Conservation (phyloP, 2,329 filamentous ascomycete genomes). For the Fusarium fujikuroi region DNA sequence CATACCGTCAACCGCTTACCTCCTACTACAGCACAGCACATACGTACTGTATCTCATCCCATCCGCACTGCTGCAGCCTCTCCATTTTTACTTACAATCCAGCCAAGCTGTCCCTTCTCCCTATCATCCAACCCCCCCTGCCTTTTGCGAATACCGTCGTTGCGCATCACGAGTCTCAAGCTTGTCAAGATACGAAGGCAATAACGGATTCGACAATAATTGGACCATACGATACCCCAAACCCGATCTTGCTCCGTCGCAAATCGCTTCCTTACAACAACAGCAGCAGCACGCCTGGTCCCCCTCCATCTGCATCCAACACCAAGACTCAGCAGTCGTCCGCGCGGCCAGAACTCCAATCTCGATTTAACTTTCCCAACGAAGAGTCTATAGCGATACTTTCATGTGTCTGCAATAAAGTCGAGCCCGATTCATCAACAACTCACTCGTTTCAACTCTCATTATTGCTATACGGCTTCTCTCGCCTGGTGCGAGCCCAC, state of each 20-base stretch:
- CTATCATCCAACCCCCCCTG: conserved; percentile 20
- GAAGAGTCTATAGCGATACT: conserved; percentile 1
- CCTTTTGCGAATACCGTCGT: conserved; percentile 27
- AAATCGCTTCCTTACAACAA: conserved; percentile 13
- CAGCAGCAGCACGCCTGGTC: not conserved
- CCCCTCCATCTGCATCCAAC: conserved; percentile 8
- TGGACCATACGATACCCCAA: conserved; percentile 25
- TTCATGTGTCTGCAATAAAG: conserved; percentile 42
- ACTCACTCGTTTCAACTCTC: conserved; percentile 20
- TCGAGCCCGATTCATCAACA: not conserved
- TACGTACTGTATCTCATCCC: conserved; percentile 19
- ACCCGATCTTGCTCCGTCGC: conserved; percentile 29
- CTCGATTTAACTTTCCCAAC: not conserved
- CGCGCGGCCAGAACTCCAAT: conserved; percentile 8
- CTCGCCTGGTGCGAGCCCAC: conserved; percentile 44
- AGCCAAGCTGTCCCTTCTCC: conserved; percentile 45
- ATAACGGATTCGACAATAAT: conserved; percentile 23
- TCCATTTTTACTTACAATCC: conserved; percentile 38
- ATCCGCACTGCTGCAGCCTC: conserved; percentile 27
- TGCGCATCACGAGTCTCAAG: conserved; percentile 38
- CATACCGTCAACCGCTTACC: not conserved
- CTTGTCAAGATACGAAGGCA: conserved; percentile 21
- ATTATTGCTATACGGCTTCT: conserved; percentile 26
- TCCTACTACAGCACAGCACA: not conserved
- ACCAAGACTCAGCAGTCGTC: conserved; percentile 9